Evolutionary conservation across 139 green algal species (phyloP).

Genomic region (Haematococcus lacustris): DNA sequence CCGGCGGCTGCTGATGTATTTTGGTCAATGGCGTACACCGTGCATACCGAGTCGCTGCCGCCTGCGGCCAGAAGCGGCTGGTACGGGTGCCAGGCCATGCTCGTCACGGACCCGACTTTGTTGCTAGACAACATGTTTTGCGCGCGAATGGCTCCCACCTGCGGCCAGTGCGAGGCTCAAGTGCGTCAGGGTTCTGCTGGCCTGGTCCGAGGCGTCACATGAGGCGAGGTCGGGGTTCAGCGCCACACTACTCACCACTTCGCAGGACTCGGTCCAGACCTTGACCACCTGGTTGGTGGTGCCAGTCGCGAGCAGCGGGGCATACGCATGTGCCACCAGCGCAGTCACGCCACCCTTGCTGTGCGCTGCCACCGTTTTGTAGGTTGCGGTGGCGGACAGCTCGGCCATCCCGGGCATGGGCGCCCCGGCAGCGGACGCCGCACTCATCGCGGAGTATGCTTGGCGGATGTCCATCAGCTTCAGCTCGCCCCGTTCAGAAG

Average conservation of each 20-base stretch:
- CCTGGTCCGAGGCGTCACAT: too few species aligned
- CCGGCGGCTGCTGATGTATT: too few species aligned
- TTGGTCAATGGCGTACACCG: constrained; percentile 52
- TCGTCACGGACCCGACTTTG: constrained; percentile 52
- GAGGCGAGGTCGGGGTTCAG: too few species aligned
- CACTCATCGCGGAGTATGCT: neutral
- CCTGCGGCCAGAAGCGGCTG: constrained; percentile 68
- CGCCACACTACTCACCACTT: constrained; percentile 42
- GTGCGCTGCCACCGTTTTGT: constrained; percentile 59
- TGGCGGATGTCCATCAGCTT: constrained; percentile 71
- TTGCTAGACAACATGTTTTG: constrained; percentile 51
- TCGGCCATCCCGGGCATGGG: neutral
- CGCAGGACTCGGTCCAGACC: constrained; percentile 51
- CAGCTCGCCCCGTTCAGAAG: constrained; percentile 55
- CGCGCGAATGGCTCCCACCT: constrained; percentile 60
- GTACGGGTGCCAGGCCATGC: constrained; percentile 82
- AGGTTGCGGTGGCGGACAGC: neutral
- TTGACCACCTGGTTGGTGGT: constrained; percentile 66
- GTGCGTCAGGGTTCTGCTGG: too few species aligned
- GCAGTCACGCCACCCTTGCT: constrained; percentile 57
- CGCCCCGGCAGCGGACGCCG: neutral
- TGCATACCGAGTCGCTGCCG: constrained; percentile 39
- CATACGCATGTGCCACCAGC: constrained; percentile 67
- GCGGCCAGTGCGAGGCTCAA: too few species aligned
- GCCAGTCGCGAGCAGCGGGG: constrained; percentile 73